Evolutionary conservation across 176 grass and related monocot species (phyloP), one percentile per base, ranked within the genome.

Genomic region (Secale cereale): DNA sequence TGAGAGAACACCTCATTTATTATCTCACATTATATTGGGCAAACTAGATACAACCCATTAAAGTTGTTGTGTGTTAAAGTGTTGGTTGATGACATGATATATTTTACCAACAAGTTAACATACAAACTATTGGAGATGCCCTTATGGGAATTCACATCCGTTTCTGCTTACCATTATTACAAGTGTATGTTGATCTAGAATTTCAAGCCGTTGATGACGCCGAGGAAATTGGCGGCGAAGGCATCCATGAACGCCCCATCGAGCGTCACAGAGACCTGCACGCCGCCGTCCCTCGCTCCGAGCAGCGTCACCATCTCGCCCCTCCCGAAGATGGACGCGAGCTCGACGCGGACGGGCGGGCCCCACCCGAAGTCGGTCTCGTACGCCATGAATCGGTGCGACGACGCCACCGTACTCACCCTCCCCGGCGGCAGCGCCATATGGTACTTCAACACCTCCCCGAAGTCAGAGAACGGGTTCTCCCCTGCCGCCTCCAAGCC

Each of bases 351-450:
- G 33, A 17, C 33, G 0, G 87, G 90, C 8, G 79, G 59, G 8
- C 87, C 91, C 68, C 86, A 84, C 67, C 91, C 83, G 17, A 89
- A 89, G 40, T 89, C 80, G 1, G 74, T 59, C 52, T 87, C 59
- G 69, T 87, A 92, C 31, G 71, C 91, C 79, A 32, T 84, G 56
- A 92, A 84, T 46, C 65, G 80, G 4, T 87, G 83, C 8, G 83
- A 92, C 2, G 56, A 80, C 1, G 83, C 87, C 3, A 64, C 43
- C 7, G 1, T 30, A 27, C 4, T 65, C 27, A 0, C 11, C 62
- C 13, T 31, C 62, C 26, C 62, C 27, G 59, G 59, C 59, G 59
- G 59, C 10, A 61, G 59, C 59, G 59, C n/a, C 59, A 61, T 25
- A 23, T 26, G 59, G 59, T 61, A 26, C 59, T 61, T 8, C 59